Percentiles rank a stretch among this genome's conserved stretches.
phyloP scores from a whole-genome alignment of 768 basidiomycete genomes.

The Phaeolepiota aurea region DNA sequence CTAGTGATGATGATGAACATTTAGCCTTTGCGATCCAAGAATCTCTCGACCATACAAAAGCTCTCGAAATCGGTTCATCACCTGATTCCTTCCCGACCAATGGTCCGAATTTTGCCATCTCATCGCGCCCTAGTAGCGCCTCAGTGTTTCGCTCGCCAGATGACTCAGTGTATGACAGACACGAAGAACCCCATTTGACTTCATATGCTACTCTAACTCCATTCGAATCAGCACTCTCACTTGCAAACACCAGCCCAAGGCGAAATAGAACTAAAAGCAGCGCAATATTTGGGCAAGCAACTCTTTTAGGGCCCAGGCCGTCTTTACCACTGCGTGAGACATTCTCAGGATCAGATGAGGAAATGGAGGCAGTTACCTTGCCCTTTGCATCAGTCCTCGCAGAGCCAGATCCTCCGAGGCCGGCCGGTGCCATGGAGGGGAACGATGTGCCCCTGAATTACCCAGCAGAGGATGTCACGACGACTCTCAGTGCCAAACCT shows the following conservation, averaged over 20 bases:
- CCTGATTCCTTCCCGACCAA: no score
- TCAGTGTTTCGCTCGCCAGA: conserved; percentile 1
- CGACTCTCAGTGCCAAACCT: not conserved
- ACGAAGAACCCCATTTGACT: conserved; percentile 26
- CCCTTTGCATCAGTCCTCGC: not conserved
- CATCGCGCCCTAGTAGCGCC: not conserved
- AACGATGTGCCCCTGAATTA: conserved; percentile 6
- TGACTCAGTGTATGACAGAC: not conserved
- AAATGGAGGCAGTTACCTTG: conserved; percentile 24
- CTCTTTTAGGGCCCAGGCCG: conserved; percentile 14
- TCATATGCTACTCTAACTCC: conserved; percentile 39
- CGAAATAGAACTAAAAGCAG: conserved; percentile 9
- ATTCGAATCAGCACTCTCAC: conserved; percentile 59
- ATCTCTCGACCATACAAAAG: conserved; percentile 36
- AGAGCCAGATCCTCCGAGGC: not conserved
- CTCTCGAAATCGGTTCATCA: not conserved
- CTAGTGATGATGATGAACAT: conserved; percentile 42
- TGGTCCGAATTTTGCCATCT: not conserved
- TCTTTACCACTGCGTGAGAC: not conserved
- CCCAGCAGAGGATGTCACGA: not conserved
- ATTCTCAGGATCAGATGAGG: conserved; percentile 18
- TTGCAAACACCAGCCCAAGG: conserved; percentile 48
- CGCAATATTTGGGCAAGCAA: conserved; percentile 10
- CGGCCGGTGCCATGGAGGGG: conserved; percentile 36
- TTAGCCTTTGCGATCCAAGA: conserved; percentile 55